A percentile compares a stretch with the other conserved stretches of the same genome.
phyloP scores from a whole-genome alignment of 495 filamentous ascomycete species.

The Neurospora pannonica region DNA sequence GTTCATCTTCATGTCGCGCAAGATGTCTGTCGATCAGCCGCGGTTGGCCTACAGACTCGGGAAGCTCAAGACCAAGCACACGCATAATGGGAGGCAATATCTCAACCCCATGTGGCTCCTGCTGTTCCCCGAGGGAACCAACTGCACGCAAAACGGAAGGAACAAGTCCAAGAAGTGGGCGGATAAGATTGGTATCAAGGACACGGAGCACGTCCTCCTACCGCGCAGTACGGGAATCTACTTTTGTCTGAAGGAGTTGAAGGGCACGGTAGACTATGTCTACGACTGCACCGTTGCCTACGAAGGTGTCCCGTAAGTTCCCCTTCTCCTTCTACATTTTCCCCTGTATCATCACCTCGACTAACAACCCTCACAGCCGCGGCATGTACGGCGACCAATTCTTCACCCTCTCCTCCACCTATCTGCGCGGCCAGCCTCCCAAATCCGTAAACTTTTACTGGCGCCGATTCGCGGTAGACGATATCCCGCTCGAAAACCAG shows the following conservation, averaged over 20 bases:
- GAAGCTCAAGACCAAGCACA: slow-evolving; percentile 51
- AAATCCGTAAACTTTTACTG: slow-evolving; percentile 83
- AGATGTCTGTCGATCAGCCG: slow-evolving; percentile 69
- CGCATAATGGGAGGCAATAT: slow-evolving; percentile 39
- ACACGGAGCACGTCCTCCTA: slow-evolving; percentile 58
- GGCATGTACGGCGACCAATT: slow-evolving; percentile 66
- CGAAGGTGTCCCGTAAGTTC: slow-evolving; percentile 64
- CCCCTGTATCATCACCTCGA: neutral
- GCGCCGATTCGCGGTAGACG: slow-evolving; percentile 56
- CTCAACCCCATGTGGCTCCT: slow-evolving; percentile 79
- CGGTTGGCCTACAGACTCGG: slow-evolving; percentile 57
- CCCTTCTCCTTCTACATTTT: too few species aligned
- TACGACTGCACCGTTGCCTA: slow-evolving; percentile 85
- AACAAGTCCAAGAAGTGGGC: slow-evolving; percentile 57
- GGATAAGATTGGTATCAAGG: slow-evolving; percentile 54
- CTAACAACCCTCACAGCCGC: slow-evolving; percentile 32
- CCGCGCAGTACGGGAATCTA: slow-evolving; percentile 68
- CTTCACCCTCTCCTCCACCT: slow-evolving; percentile 63
- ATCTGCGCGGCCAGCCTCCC: slow-evolving; percentile 67
- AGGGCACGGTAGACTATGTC: slow-evolving; percentile 62
- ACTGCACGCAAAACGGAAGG: slow-evolving; percentile 57
- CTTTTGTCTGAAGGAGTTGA: slow-evolving; percentile 66
- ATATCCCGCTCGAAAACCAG: slow-evolving; percentile 56
- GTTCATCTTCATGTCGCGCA: slow-evolving; percentile 78
- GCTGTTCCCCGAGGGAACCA: slow-evolving; percentile 79